phyloP scores from a whole-genome alignment of 805 yeast species.

The Ogataea parapolymorpha region DNA sequence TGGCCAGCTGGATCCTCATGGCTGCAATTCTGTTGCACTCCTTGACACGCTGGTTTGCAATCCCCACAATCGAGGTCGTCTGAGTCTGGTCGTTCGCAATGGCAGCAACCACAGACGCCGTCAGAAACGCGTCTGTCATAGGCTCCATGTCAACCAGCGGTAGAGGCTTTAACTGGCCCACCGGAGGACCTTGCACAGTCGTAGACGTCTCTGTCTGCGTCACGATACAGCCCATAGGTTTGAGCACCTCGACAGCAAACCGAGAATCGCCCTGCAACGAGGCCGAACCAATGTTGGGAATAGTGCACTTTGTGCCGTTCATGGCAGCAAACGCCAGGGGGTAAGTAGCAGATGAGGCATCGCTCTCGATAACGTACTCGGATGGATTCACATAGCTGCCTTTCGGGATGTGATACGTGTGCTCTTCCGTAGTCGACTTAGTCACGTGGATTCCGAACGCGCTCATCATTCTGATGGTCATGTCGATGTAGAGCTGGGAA shows the following conservation, averaged over 20 bases:
- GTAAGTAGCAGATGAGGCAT: conserved; percentile 96
- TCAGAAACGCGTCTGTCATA: conserved; percentile 97
- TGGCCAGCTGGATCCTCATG: conserved; percentile 83
- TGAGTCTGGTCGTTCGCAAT: conserved; percentile 52
- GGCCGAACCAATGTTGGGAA: conserved; percentile 89
- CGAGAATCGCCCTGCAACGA: conserved; percentile 97
- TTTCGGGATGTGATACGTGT: conserved; percentile 88
- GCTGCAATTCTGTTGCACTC: conserved; percentile 96
- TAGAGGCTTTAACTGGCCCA: conserved; percentile 65
- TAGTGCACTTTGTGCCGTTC: conserved; percentile 87
- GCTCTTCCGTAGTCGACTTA: conserved; percentile 63
- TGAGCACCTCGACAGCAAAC: conserved; percentile 88
- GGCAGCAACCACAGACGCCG: conserved; percentile 98
- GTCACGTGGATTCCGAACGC: conserved; percentile 80
- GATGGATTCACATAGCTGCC: conserved; percentile 77
- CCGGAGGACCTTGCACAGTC: conserved; percentile 85
- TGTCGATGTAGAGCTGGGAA: conserved; percentile 91
- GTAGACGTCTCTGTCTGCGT: conserved; percentile 81
- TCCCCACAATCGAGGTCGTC: conserved; percentile 83
- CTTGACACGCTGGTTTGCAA: conserved; percentile 96
- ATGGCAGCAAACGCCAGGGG: conserved; percentile 97
- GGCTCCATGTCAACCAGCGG: conserved; percentile 94
- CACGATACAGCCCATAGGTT: conserved; percentile 94
- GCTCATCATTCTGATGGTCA: conserved; percentile 96
- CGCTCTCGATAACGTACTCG: conserved; percentile 89